Percentiles rank a stretch among this genome's conserved stretches.
These are phyloP conservation scores for Perkinsela sp. DNA, from an alignment of 208 protist species.

Conservation along the genomic window DNA sequence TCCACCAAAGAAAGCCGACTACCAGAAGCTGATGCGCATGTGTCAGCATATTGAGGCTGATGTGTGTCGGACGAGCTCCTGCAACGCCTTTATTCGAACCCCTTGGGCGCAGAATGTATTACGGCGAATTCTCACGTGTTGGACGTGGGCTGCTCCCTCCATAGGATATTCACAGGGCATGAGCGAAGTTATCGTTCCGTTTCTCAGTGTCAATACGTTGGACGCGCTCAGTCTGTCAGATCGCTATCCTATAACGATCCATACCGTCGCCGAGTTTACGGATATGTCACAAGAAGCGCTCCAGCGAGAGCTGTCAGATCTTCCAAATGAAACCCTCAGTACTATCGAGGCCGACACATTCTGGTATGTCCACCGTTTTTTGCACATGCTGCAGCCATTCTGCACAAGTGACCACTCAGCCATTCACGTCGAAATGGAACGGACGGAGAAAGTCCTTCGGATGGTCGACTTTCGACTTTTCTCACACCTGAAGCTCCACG, in stretches of 20 bases:
- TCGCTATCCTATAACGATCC: background rate
- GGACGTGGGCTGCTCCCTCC: slow-evolving; percentile 8
- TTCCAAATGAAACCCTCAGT: background rate
- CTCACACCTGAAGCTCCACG: slow-evolving; percentile 4
- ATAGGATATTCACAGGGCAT: slow-evolving; percentile 41
- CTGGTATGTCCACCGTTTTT: slow-evolving; percentile 18
- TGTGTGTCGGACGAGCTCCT: background rate
- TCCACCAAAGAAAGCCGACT: background rate
- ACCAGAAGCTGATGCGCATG: background rate
- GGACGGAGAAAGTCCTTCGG: background rate
- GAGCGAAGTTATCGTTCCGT: slow-evolving; percentile 27
- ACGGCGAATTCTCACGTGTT: slow-evolving; percentile 12
- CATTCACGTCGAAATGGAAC: slow-evolving; percentile 10
- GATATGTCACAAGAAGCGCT: background rate
- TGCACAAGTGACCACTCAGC: slow-evolving; percentile 12
- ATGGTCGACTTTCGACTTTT: slow-evolving; percentile 8
- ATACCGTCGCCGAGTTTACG: background rate
- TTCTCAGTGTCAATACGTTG: slow-evolving; percentile 15
- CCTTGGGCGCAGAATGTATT: slow-evolving; percentile 3
- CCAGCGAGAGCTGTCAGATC: background rate
- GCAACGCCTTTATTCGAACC: background rate
- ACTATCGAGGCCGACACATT: slow-evolving; percentile 22
- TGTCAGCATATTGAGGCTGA: background rate
- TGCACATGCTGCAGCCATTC: slow-evolving; percentile 7
- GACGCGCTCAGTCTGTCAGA: background rate